phyloP scores from a whole-genome alignment of 1,284 basidiomycete genomes.

The Ganoderma resinaceum region DNA sequence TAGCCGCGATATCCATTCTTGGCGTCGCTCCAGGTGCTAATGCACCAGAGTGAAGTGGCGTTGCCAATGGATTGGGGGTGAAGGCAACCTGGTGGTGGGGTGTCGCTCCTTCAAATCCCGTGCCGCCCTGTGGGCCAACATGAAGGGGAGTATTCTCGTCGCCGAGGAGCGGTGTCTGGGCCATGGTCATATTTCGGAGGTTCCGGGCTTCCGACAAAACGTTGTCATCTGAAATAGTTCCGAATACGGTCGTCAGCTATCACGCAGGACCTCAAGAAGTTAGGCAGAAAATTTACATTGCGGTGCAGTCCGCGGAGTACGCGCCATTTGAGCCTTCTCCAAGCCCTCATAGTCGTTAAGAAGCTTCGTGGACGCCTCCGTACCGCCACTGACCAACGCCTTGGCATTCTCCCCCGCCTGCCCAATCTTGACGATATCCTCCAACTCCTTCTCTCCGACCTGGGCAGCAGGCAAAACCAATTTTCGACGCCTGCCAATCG shows the following conservation, averaged over 20 bases:
- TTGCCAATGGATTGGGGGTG: slow-evolving; percentile 95
- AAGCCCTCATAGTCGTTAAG: slow-evolving; percentile 93
- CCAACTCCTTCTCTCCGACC: slow-evolving; percentile 95
- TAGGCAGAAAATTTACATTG: slow-evolving; percentile 71
- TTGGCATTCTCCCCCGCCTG: slow-evolving; percentile 86
- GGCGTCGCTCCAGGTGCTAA: slow-evolving; percentile 70
- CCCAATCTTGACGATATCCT: slow-evolving; percentile 99
- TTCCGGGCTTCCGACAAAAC: slow-evolving; percentile 96
- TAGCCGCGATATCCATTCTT: slow-evolving; percentile 50
- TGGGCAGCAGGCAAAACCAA: slow-evolving; percentile 90
- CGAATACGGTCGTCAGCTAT: background rate
- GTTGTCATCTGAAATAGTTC: slow-evolving; percentile 74
- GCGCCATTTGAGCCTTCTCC: slow-evolving; percentile 86
- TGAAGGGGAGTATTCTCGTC: slow-evolving; percentile 97
- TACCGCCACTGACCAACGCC: slow-evolving; percentile 81
- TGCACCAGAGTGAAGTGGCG: slow-evolving; percentile 66
- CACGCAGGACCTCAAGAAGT: too few species aligned
- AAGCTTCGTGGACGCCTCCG: slow-evolving; percentile 85
- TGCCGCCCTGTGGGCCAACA: slow-evolving; percentile 72
- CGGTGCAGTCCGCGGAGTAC: slow-evolving; percentile 92
- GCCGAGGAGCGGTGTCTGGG: slow-evolving; percentile 94
- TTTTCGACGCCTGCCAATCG: slow-evolving; percentile 89
- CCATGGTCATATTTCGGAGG: slow-evolving; percentile 89
- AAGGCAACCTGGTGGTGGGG: slow-evolving; percentile 89
- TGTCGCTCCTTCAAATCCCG: slow-evolving; percentile 91